Evolutionary conservation across 1,284 basidiomycete species (phyloP).

Genomic region (Cryptococcus jaspeensis): DNA sequence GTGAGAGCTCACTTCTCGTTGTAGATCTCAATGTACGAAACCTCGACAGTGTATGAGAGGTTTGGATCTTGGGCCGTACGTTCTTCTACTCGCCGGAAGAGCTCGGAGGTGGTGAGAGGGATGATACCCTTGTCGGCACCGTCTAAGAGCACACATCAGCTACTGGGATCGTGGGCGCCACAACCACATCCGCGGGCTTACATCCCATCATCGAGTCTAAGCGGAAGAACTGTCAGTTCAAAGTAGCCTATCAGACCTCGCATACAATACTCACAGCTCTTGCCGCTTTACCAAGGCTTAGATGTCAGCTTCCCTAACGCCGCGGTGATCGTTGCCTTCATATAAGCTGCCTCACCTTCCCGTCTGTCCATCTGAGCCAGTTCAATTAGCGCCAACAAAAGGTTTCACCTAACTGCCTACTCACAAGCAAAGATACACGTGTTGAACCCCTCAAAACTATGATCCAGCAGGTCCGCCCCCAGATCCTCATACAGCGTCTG

Average conservation of each 20-base stretch:
- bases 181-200: constrained; percentile 54
- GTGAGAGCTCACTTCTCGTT: constrained; percentile 71
- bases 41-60: constrained; percentile 84
- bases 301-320: constrained; percentile 15
- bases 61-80: constrained; percentile 68
- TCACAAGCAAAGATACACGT: constrained; percentile 95
- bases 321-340: background rate
- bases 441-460: constrained; percentile 95
- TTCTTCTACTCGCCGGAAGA: constrained; percentile 77
- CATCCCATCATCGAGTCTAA: constrained; percentile 92
- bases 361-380: constrained; percentile 45
- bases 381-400: constrained; percentile 4
- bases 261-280: constrained; percentile 41
- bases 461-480: constrained; percentile 89
- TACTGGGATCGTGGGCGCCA: background rate
- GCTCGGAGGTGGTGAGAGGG: constrained; percentile 87
- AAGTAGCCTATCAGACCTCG: background rate
- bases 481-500: constrained; percentile 92
- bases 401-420: constrained; percentile 51
- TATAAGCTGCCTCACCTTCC: constrained; percentile 39
- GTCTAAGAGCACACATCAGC: constrained; percentile 57
- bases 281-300: constrained; percentile 28
- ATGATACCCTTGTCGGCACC: constrained; percentile 97
- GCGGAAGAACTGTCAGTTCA: constrained; percentile 19
- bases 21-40: constrained; percentile 97